A percentile compares a stretch with the other conserved stretches of the same genome.
Conservation (phyloP, 257 asterid species). For the Ligustrum vulgare region DNA sequence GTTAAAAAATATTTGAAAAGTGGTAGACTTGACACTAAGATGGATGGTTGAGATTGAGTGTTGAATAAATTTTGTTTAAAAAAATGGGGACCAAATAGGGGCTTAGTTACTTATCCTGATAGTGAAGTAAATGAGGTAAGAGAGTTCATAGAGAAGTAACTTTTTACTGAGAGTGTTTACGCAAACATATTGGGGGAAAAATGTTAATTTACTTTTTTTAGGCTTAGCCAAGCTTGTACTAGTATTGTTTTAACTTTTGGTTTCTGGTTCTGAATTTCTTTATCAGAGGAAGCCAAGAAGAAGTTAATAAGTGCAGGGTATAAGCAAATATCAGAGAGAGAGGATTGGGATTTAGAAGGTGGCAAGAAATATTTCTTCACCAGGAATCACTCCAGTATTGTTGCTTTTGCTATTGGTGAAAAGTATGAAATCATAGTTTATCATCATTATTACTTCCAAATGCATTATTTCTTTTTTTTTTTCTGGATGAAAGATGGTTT, state of each 20-base stretch:
- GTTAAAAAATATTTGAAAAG: too few species aligned
- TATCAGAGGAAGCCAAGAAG: constrained; percentile 76
- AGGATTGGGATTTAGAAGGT: constrained; percentile 80
- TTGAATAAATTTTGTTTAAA: too few species aligned
- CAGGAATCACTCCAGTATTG: constrained; percentile 84
- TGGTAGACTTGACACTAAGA: too few species aligned
- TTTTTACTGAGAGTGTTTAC: neutral
- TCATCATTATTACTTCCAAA: neutral
- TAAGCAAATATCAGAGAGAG: constrained; percentile 71
- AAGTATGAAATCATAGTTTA: constrained; percentile 46
- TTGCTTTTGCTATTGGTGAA: constrained; percentile 91
- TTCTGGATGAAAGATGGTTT: neutral
- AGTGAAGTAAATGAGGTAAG: neutral
- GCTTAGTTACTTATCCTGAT: neutral
- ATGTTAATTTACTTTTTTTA: neutral
- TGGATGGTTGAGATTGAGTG: too few species aligned
- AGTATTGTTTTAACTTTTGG: neutral
- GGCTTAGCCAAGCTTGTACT: neutral
- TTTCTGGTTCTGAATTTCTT: constrained; percentile 16
- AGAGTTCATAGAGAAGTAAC: neutral
- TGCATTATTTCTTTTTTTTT: neutral
- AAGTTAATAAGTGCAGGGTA: constrained; percentile 69
- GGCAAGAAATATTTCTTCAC: constrained; percentile 92
- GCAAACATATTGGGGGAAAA: neutral
- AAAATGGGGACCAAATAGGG: too few species aligned